Percentiles rank a stretch among this genome's conserved stretches.
phyloP scores from a whole-genome alignment of 2,329 filamentous ascomycete species.

The Colletotrichum salicis region DNA sequence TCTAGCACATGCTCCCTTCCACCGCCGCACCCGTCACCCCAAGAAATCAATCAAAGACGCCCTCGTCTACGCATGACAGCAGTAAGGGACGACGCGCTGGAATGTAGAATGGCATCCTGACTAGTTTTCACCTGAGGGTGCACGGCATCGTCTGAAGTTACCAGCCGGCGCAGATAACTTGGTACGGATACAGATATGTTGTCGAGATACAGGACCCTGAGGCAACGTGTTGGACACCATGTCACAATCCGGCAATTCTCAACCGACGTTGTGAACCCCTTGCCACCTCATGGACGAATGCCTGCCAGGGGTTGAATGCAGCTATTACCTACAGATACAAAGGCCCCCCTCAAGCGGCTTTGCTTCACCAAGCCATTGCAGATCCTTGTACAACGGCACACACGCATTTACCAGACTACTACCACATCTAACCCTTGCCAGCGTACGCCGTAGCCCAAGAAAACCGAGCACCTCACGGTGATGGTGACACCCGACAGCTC shows the following conservation, averaged over 20 bases:
- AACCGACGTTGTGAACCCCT: neutral
- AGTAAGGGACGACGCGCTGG: slow-evolving; percentile 32
- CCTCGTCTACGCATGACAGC: slow-evolving; percentile 1
- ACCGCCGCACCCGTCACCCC: slow-evolving; percentile 12
- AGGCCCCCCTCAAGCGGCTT: neutral
- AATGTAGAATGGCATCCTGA: slow-evolving; percentile 1
- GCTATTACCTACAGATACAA: neutral
- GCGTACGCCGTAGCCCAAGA: neutral
- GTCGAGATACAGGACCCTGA: slow-evolving; percentile 1
- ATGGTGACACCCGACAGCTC: neutral
- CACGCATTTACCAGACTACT: neutral
- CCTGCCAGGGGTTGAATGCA: neutral
- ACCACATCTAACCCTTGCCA: neutral
- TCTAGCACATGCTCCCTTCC: neutral
- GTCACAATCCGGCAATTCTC: neutral
- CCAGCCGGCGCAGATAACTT: neutral
- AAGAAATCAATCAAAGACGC: slow-evolving; percentile 8
- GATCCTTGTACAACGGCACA: neutral
- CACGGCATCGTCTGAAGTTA: slow-evolving; percentile 18
- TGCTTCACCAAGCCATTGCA: slow-evolving; percentile 3
- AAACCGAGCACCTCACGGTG: neutral
- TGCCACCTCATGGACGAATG: neutral
- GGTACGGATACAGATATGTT: neutral
- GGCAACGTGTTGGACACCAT: neutral
- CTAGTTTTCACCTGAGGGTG: neutral